Conservation (phyloP, 768 basidiomycete species). For the Lyophyllum decastes region DNA sequence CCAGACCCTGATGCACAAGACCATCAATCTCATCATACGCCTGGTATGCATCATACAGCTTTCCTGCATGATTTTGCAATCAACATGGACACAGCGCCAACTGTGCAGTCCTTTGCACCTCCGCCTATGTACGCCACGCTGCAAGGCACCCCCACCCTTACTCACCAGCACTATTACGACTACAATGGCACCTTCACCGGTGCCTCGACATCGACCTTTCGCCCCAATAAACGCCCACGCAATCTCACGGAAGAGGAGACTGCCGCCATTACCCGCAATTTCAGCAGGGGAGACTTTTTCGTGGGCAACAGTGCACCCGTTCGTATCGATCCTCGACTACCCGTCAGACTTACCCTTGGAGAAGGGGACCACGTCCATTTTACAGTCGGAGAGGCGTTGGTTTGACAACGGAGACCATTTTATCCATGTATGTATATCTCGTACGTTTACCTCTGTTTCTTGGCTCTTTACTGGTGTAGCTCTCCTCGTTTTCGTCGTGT, state of each 20-base stretch:
- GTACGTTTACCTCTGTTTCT: not conserved
- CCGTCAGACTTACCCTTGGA: conserved; percentile 76
- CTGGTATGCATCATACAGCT: conserved; percentile 30
- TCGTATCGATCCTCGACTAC: conserved; percentile 78
- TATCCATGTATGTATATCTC: not conserved
- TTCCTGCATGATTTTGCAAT: conserved; percentile 13
- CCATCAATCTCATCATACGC: conserved; percentile 42
- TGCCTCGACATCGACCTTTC: conserved; percentile 74
- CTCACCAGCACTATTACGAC: conserved; percentile 76
- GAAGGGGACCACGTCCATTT: conserved; percentile 83
- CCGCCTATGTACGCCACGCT: conserved; percentile 53
- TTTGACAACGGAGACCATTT: conserved; percentile 9
- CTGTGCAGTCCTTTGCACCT: conserved; percentile 42
- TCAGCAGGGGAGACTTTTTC: conserved; percentile 80
- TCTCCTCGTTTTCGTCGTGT: conserved; percentile 2
- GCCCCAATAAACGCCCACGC: conserved; percentile 78
- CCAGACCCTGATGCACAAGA: conserved; percentile 71
- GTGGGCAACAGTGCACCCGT: conserved; percentile 81
- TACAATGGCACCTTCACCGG: conserved; percentile 70
- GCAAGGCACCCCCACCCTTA: conserved; percentile 48
- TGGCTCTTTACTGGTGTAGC: conserved; percentile 3
- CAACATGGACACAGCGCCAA: conserved; percentile 25
- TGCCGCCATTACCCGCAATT: conserved; percentile 81
- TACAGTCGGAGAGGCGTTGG: conserved; percentile 47
- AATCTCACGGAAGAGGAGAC: conserved; percentile 83